Evolutionary conservation across 225 moss, liverwort and hornwort species (phyloP).

Genomic region (Lunularia cruciata): DNA sequence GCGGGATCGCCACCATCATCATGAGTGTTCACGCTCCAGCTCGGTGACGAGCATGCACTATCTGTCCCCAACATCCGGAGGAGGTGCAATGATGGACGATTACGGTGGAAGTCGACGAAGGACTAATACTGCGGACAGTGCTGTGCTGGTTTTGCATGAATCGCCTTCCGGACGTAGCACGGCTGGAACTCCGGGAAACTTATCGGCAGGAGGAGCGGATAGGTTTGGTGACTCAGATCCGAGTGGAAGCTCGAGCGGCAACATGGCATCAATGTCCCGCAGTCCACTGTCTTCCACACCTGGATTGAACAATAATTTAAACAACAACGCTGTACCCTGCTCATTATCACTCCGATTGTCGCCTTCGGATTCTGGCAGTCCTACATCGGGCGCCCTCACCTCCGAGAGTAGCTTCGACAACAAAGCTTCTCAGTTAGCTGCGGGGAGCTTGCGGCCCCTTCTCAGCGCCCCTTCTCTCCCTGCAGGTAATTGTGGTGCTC

Average conservation of each 20-base stretch:
- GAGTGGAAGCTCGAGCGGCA: slow-evolving; percentile 48
- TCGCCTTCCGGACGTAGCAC: slow-evolving; percentile 55
- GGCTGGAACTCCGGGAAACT: slow-evolving; percentile 53
- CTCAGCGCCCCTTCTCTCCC: slow-evolving; percentile 30
- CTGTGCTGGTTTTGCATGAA: slow-evolving; percentile 55
- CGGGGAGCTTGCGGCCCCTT: slow-evolving; percentile 28
- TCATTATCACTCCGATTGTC: slow-evolving; percentile 78
- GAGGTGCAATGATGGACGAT: slow-evolving; percentile 43
- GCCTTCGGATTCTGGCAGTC: slow-evolving; percentile 82
- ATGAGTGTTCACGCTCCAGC: slow-evolving; percentile 79
- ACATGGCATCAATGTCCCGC: slow-evolving; percentile 61
- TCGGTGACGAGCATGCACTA: slow-evolving; percentile 97
- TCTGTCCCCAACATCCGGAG: slow-evolving; percentile 52
- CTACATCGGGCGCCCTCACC: slow-evolving; percentile 80
- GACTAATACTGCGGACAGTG: slow-evolving; percentile 1
- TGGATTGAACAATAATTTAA: slow-evolving; percentile 16
- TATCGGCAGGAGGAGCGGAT: slow-evolving; percentile 47
- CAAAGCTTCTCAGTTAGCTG: slow-evolving; percentile 54
- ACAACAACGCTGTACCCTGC: slow-evolving; percentile 56
- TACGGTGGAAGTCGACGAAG: slow-evolving; percentile 24
- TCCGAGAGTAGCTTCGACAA: slow-evolving; percentile 85
- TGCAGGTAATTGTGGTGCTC: slow-evolving; percentile 34
- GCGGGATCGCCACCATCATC: slow-evolving; percentile 51
- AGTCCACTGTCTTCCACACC: slow-evolving; percentile 54
- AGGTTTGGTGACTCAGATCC: slow-evolving; percentile 69